Evolutionary conservation across 1,284 basidiomycete genomes (phyloP), one percentile per base, ranked within the genome.

Genomic region (Ustilago crameri): DNA sequence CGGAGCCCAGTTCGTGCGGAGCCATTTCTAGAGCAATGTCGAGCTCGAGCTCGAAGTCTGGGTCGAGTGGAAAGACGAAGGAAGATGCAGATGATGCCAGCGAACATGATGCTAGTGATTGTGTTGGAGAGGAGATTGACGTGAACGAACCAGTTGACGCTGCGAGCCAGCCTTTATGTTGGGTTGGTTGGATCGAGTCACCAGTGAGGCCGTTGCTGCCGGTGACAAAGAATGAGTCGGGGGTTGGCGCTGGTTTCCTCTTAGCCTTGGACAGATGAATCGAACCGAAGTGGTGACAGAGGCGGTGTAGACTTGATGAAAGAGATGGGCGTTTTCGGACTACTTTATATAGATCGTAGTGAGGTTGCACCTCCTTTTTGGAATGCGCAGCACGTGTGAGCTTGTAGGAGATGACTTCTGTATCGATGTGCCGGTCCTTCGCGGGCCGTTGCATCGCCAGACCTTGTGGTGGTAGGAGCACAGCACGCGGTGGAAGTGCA

Each of bases 21-120:
- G 59, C 69, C 69, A 67, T 72, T 12, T 57, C 59, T 15, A 72
- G 34, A 23, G 69, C 69, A 20, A 72, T 48, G 15, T 67, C 63
- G 32, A 72, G 69, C 38, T 72, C 69, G 32, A 57, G 46, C 49
- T 73, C 69, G 15, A 59, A 62, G 5, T 56, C 57, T 5, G 68
- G 58, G 24, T 66, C 37, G 5, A 71, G 43, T 0, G 66, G 66
- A 20, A 69, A 69, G 46, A 55, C n/a, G 24, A 69, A 43, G 3
- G 51, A 59, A 2, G 47, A 59, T 15, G 35, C 50, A 12, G 51
- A 69, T 2, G 66, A 55, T 24, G 46, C 38, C 17, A 48, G 58
- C 5, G 66, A 63, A 17, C 51, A 30, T 17, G 37, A 17, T 14
- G 18, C 5, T 14, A 40, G 26, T 14, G 51, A 43, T n/a, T 37